Evolutionary conservation across 2,329 filamentous ascomycete genomes (phyloP), one percentile per base, ranked within the genome.

Genomic region (Botrytis cinerea): DNA sequence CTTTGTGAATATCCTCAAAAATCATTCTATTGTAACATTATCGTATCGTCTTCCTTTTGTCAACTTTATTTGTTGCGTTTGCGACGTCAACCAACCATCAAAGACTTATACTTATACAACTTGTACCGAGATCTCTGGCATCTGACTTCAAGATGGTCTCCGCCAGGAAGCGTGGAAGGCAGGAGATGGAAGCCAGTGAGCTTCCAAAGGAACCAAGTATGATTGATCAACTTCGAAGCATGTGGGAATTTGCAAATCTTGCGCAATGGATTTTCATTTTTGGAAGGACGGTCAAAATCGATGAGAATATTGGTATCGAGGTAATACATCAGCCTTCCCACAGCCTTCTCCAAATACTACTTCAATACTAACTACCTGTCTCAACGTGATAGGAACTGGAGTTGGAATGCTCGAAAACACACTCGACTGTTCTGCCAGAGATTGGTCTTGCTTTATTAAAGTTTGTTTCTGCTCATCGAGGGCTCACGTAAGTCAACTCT

Each of bases 251-350:
- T 83, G 93, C 95, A 75, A 95, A 94, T 80, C 85, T 98, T 12
- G 94, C 92, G 84, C 95, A 99, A 83, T 99, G 94, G 88, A 93
- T 98, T 75, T 93, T 91, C 81, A 89, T 95, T 59, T 99, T 99
- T 82, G 95, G 95, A 75, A 91, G 92, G 79, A 91, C 91, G 61
- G 91, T 97, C 81, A 98, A 97, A 84, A 93, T 98, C 77, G 92
- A 96, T 78, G 92, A 97, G 75, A 90, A 92, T 80, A 87, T 98
- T 76, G 94, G 95, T 80, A 92, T 98, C 76, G 95, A 98, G 85
- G 96, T 97, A 89, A 79, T 84, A 79, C 43, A 75, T 72, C 69
- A 67, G 46, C 74, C 70, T 70, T 60, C 63, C 32, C 54, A 73
- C 74, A 54, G 35, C 46, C 67, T 64, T 68, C n/a, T 32, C 32